A percentile compares a stretch with the other conserved stretches of the same genome.
phyloP scores from a whole-genome alignment of 805 yeast genomes.

The Yueomyces sinensis region DNA sequence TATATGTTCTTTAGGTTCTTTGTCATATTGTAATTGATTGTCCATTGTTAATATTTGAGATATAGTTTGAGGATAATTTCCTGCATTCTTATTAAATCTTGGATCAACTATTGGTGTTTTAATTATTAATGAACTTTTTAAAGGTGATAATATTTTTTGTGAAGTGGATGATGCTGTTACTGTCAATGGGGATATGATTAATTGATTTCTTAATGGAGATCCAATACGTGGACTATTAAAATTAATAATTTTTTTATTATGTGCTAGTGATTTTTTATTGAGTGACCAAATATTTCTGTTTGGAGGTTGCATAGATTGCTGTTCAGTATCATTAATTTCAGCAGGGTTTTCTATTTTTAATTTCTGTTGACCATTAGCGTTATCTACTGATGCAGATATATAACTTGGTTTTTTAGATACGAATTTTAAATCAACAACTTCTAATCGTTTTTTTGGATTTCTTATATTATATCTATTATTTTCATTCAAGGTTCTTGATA shows the following conservation, averaged over 20 bases:
- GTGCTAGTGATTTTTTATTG: no score
- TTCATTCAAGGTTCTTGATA: constrained; percentile 1
- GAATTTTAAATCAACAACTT: background rate
- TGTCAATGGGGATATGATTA: background rate
- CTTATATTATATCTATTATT: background rate
- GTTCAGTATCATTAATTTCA: background rate
- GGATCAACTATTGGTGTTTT: background rate
- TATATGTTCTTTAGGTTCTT: background rate
- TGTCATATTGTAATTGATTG: background rate
- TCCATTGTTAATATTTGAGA: background rate
- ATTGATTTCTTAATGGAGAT: background rate
- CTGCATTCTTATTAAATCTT: background rate
- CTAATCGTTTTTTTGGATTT: background rate
- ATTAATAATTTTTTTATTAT: no score
- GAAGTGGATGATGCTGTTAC: background rate
- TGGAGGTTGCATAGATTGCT: background rate
- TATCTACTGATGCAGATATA: background rate
- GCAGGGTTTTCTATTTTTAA: background rate
- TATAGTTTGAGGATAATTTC: background rate
- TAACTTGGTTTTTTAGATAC: background rate
- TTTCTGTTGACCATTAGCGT: background rate
- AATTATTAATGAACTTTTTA: background rate
- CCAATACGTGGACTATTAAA: background rate
- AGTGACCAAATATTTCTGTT: background rate
- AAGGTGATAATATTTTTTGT: background rate